Base-by-base conservation (phyloP, 805 yeast species). In the Sugiyamaella boreocaroliniensis region DNA sequence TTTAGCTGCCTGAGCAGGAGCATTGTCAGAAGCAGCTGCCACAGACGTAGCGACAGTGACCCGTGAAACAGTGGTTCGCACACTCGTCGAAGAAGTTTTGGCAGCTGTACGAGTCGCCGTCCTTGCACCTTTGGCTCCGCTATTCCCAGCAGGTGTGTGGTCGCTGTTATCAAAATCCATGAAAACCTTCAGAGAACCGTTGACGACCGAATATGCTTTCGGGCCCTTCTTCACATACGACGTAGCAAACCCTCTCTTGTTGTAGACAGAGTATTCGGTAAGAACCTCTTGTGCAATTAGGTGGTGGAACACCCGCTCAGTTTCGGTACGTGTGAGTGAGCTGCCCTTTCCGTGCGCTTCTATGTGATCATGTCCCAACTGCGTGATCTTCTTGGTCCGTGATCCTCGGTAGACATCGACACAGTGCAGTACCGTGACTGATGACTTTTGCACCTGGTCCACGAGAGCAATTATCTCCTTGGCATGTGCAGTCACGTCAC, bases 381-480 rank as follows among this genome's bases (percentile, higher is more conserved):
- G 76, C 11, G 78, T 72, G 53, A 89, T 79, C 61, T 82, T 84
- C n/a, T 76, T 75, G 53, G 72, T 70, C 58, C 76, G 79, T 0
- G 89, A 78, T 0, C 97, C 96, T 61, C 83, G 79, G 66, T 83
- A 83, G 4, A 89, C 76, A 67, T 90, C 97, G 58, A 88, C 90
- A 64, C 92, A 84, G 59, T 88, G 83, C 11, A 86, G 74, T 9
- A 85, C 74, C 0, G 98, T 90, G 3, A 89, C 89, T 15, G 76
- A 76, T 26, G 67, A 67, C 10, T 54, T 48, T 57, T 81, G 82
- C 14, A 89, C 63, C 2, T 73, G 64, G 49, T 75, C 69, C 1
- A 90, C 86, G 54, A 90, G 67, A 12, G 71, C 65, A 4, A 87
- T 74, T 22, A 89, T 80, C 48, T 77, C 73, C 44, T 71, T 71